phyloP scores from a whole-genome alignment of 2,329 filamentous ascomycete genomes.

The Penicillium brasilianum region DNA sequence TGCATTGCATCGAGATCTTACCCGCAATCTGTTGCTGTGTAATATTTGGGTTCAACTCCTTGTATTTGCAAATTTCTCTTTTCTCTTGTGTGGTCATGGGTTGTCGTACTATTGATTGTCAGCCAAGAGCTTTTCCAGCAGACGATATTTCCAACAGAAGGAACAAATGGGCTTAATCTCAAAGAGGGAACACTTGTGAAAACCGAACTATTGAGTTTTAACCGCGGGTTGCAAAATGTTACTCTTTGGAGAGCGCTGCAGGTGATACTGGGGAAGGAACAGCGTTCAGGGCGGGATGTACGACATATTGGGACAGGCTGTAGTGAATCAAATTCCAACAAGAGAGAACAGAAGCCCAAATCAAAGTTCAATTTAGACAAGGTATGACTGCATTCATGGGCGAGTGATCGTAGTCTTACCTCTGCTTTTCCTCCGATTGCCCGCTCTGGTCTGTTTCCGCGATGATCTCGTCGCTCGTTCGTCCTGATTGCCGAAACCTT shows the following conservation, averaged over 20 bases:
- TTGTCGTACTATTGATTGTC: conserved; percentile 1
- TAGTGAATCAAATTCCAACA: neutral
- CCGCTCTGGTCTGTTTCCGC: neutral
- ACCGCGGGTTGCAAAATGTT: neutral
- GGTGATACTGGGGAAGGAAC: neutral
- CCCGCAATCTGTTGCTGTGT: neutral
- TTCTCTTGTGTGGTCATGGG: neutral
- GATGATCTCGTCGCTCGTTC: neutral
- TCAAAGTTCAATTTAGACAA: neutral
- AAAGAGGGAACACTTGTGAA: neutral
- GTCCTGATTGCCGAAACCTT: neutral
- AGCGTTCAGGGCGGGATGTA: neutral
- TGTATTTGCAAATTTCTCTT: neutral
- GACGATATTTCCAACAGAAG: neutral
- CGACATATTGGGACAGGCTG: neutral
- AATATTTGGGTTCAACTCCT: neutral
- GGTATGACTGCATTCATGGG: neutral
- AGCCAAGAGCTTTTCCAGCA: neutral
- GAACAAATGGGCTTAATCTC: too few relatives aligned
- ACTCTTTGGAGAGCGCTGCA: neutral
- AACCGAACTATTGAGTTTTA: neutral
- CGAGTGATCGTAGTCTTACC: neutral
- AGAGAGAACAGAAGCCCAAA: neutral
- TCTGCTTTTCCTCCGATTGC: neutral
- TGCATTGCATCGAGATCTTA: neutral